A percentile compares a stretch with the other conserved stretches of the same genome.
Conservation (phyloP, 2,329 filamentous ascomycete genomes). For the Cordyceps militaris region DNA sequence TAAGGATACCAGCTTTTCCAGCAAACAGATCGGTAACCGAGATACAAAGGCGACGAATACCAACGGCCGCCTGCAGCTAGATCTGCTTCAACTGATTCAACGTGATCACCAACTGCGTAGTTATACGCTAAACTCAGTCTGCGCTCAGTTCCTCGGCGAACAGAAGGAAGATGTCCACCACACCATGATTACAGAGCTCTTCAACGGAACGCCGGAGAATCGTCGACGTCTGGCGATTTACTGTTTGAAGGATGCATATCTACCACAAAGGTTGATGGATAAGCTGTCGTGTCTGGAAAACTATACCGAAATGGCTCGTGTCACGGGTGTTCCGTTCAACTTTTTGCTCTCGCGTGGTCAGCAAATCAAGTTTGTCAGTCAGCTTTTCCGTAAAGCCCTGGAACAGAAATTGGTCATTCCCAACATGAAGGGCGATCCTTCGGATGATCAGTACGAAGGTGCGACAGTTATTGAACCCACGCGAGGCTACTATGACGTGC, state of each 20-base stretch:
- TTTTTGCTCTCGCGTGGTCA: conserved; percentile 86
- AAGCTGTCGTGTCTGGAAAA: conserved; percentile 98
- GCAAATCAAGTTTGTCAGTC: conserved; percentile 96
- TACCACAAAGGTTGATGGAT: conserved; percentile 91
- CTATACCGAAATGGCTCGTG: conserved; percentile 98
- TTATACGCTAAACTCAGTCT: conserved; percentile 96
- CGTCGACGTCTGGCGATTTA: conserved; percentile 86
- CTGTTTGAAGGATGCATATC: conserved; percentile 94
- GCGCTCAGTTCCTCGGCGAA: conserved; percentile 87
- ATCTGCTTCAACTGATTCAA: conserved; percentile 90
- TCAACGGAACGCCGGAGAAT: conserved; percentile 92
- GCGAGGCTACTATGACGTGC: conserved; percentile 88
- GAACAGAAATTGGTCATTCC: conserved; percentile 93
- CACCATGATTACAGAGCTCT: conserved; percentile 98
- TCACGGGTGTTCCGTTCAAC: conserved; percentile 97
- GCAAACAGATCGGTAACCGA: conserved; percentile 96
- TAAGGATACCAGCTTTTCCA: conserved; percentile 81
- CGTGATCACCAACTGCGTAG: conserved; percentile 91
- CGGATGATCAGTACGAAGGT: conserved; percentile 91
- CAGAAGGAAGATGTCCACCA: conserved; percentile 99
- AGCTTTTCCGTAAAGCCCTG: conserved; percentile 88
- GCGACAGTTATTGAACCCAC: conserved; percentile 96
- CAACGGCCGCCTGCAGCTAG: conserved; percentile 85
- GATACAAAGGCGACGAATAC: conserved; percentile 94
- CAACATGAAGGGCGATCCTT: conserved; percentile 63